Base-by-base conservation (phyloP, 768 basidiomycete genomes). In the Kwoniella bestiolae region DNA sequence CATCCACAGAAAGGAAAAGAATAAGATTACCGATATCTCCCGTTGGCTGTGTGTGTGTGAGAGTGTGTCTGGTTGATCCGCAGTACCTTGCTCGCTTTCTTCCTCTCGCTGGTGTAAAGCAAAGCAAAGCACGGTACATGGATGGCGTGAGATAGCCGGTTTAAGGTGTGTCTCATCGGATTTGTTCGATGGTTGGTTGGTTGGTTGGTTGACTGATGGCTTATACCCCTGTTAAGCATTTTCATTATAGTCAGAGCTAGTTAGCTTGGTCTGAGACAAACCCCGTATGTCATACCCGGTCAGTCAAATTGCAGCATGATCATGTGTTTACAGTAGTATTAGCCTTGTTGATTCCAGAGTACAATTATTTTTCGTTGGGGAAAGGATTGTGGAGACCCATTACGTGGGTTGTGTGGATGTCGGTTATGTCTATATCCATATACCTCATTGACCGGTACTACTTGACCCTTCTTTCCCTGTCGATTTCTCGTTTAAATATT, bases 301-400 rank as follows among this genome's bases (percentile, higher is more conserved):
- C n/a, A n/a, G n/a, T n/a, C n/a, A n/a, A n/a, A n/a, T n/a, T n/a
- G n/a, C n/a, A n/a, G n/a, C n/a, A n/a, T n/a, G n/a, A n/a, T n/a
- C n/a, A n/a, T n/a, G n/a, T n/a, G n/a, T n/a, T n/a, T n/a, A n/a
- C n/a, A n/a, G n/a, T n/a, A n/a, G n/a, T n/a, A n/a, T n/a, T n/a
- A n/a, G n/a, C n/a, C n/a, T n/a, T n/a, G n/a, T n/a, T n/a, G n/a
- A n/a, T n/a, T n/a, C n/a, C n/a, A n/a, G n/a, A n/a, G n/a, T n/a
- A n/a, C n/a, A n/a, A n/a, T n/a, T n/a, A n/a, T n/a, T n/a, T n/a
- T n/a, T n/a, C n/a, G n/a, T n/a, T n/a, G n/a, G n/a, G n/a, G n/a
- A n/a, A n/a, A n/a, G n/a, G 46, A 47, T 47, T 47, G 46, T 47
- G 46, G 46, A 21, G 46, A n/a, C 46, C 46, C 46, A 4, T 47